A percentile compares a stretch with the other conserved stretches of the same genome.
Evolutionary conservation across 768 basidiomycete genomes (phyloP).

Genomic region (Trametes maxima): DNA sequence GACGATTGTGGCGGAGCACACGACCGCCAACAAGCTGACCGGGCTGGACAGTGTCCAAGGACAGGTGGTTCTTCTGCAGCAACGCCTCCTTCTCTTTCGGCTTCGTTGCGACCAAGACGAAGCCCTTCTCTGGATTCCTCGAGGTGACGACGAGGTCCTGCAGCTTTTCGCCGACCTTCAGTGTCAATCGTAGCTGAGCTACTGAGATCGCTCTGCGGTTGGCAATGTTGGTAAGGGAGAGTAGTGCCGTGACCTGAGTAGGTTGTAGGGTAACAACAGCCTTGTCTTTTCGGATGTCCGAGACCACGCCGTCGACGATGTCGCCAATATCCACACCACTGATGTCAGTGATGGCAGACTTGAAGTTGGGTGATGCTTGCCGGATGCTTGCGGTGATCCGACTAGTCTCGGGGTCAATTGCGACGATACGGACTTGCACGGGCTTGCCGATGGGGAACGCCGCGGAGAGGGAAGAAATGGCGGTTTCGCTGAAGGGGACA

Average conservation of each 20-base stretch:
- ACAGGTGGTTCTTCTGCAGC: conserved; percentile 52
- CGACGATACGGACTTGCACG: conserved; percentile 79
- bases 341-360: conserved; percentile 58
- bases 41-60: conserved; percentile 63
- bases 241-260: conserved; percentile 69
- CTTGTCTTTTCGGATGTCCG: conserved; percentile 86
- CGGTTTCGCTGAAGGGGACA: conserved; percentile 58
- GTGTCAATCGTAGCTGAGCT: conserved; percentile 59
- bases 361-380: conserved; percentile 62
- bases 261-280: conserved; percentile 73
- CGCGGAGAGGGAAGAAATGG: conserved; percentile 54
- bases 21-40: conserved; percentile 82
- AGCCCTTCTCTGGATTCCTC: conserved; percentile 80
- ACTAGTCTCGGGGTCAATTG: conserved; percentile 55
- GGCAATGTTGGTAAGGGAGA: conserved; percentile 88
- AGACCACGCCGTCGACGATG: conserved; percentile 66
- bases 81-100: conserved; percentile 57
- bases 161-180: conserved; percentile 72
- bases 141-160: conserved; percentile 86
- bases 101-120: conserved; percentile 82
- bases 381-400: conserved; percentile 86
- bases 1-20: conserved; percentile 71
- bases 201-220: conserved; percentile 71
- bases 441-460: conserved; percentile 81
- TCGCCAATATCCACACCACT: conserved; percentile 78